Evolutionary conservation across 1,139 yeast genomes (phyloP), one percentile per base, ranked within the genome.

Genomic region (Diutina pseudorugosa): DNA sequence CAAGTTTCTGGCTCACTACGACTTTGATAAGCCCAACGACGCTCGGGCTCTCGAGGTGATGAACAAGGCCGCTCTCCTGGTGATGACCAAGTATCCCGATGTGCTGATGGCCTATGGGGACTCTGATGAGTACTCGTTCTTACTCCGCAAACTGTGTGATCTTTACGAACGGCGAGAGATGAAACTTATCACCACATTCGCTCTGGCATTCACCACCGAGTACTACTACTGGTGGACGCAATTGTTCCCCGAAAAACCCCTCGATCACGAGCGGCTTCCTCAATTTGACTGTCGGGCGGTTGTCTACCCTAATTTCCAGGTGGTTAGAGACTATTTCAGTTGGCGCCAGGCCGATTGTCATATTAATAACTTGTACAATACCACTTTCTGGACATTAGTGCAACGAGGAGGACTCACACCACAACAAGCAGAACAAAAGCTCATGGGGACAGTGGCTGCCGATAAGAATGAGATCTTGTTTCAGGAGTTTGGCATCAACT

Each of bases 341-440:
- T 94, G 99, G 99, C 75, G 99, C 59, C 98, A 89, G 64, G 98
- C 85, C 1, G 99, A 93, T 64, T 93, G 98, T 54, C 98, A 93
- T 67, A 93, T 93, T 54, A 93, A 93, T 64, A 93, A 93, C 64
- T 69, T 94, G 56, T 94, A 91, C 71, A 93, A 93, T 62, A 94
- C 99, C 0, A 73, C 90, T 0, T 94, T 93, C 63, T 93, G 99
- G 99, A 75, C 82, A 7, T 72, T 94, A 60, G 94, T 93, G 0
- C 65, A 72, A 33, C 72, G 76, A 56, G 93, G 95, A n/a, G 82
- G 81, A 0, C 55, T 85, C 65, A 76, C 85, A 0, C 82, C 95
- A 0, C 78, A 80, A 55, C 91, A 87, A 45, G 93, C 97, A 0
- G 96, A 93, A 60, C 75, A 81, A 52, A 71, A 69, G 58, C 72